These are phyloP conservation scores for Arxiozyma slooffiae DNA, from an alignment of 1,139 yeast genomes.

Conservation along the genomic window DNA sequence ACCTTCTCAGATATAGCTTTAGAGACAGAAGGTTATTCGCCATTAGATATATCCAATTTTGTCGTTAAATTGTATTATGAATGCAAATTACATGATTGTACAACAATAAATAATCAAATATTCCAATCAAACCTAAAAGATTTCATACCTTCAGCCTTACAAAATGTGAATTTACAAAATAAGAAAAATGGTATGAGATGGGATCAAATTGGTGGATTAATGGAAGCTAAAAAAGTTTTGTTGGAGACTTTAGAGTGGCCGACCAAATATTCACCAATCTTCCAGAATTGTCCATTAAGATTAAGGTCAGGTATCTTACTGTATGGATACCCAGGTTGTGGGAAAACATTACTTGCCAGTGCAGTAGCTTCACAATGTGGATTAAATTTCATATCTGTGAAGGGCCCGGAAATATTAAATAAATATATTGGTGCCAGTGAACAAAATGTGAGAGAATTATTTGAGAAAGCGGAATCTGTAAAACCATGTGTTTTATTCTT, in stretches of 20 bases:
- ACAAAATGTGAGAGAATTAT: slow-evolving; percentile 84
- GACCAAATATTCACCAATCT: slow-evolving; percentile 87
- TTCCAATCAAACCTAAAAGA: slow-evolving; percentile 53
- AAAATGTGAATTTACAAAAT: slow-evolving; percentile 81
- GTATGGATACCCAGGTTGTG: slow-evolving; percentile 97
- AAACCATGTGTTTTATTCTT: slow-evolving; percentile 88
- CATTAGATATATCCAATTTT: slow-evolving; percentile 66
- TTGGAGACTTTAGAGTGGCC: slow-evolving; percentile 96
- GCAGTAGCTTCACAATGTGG: slow-evolving; percentile 96
- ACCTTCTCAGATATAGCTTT: slow-evolving; percentile 49
- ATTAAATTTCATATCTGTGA: slow-evolving; percentile 80
- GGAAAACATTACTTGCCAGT: slow-evolving; percentile 84
- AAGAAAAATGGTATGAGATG: slow-evolving; percentile 52
- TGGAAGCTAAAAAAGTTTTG: slow-evolving; percentile 62
- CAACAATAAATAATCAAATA: slow-evolving; percentile 25
- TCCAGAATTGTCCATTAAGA: slow-evolving; percentile 76
- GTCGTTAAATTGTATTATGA: slow-evolving; percentile 71
- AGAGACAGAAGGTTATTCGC: slow-evolving; percentile 84
- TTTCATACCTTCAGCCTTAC: slow-evolving; percentile 68
- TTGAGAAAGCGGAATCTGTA: slow-evolving; percentile 67
- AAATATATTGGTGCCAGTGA: slow-evolving; percentile 97
- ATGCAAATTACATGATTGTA: slow-evolving; percentile 11
- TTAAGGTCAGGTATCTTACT: slow-evolving; percentile 80
- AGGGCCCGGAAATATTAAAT: slow-evolving; percentile 93
- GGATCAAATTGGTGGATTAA: slow-evolving; percentile 84